These are phyloP conservation scores for Lactarius hatsudake DNA, from an alignment of 768 basidiomycete genomes.

Conservation along the genomic window DNA sequence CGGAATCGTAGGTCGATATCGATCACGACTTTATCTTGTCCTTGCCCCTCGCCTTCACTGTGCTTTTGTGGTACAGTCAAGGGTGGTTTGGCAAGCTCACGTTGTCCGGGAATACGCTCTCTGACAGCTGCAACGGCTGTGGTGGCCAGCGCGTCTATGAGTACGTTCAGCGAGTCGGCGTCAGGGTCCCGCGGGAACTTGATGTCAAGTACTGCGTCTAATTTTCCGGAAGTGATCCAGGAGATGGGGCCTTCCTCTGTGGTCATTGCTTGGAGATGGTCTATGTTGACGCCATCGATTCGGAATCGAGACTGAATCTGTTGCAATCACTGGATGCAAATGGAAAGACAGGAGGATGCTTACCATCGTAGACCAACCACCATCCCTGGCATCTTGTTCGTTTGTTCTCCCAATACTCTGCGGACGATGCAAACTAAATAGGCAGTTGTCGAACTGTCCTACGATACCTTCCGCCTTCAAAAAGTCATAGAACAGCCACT, in stretches of 20 bases:
- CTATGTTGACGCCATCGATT: conserved; percentile 95
- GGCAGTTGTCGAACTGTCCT: conserved; percentile 95
- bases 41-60: conserved; percentile 34
- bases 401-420: conserved; percentile 93
- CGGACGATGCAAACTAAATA: conserved; percentile 94
- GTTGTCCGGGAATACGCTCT: conserved; percentile 80
- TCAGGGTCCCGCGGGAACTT: conserved; percentile 85
- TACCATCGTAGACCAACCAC: conserved; percentile 52
- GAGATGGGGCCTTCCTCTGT: conserved; percentile 87
- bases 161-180: conserved; percentile 75
- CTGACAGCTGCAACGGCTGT: conserved; percentile 49
- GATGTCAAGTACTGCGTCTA: conserved; percentile 96
- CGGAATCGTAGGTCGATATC: conserved; percentile 95
- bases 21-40: conserved; percentile 59
- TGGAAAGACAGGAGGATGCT: neutral
- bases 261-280: conserved; percentile 85
- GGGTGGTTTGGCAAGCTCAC: conserved; percentile 83
- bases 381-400: conserved; percentile 79
- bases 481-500: conserved; percentile 96
- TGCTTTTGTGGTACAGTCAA: conserved; percentile 64
- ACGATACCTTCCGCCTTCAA: conserved; percentile 88
- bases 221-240: conserved; percentile 96
- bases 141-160: conserved; percentile 83
- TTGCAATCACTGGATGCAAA: neutral
- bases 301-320: conserved; percentile 79